phyloP scores from a whole-genome alignment of 2,329 filamentous ascomycete genomes.

The Atkinsonella texensis region DNA sequence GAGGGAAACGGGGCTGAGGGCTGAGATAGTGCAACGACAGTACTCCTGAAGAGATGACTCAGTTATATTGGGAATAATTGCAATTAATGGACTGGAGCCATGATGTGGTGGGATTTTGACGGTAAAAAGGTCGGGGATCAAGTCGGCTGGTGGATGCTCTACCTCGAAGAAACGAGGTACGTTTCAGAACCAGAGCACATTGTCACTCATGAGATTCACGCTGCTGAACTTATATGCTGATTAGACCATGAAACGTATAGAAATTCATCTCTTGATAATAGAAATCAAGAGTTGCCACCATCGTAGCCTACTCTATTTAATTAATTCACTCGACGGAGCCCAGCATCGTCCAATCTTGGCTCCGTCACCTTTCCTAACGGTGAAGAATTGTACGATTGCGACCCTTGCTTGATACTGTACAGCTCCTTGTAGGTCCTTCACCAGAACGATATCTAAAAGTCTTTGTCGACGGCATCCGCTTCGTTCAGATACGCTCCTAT shows the following conservation, averaged over 20 bases:
- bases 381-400: conserved; percentile 24
- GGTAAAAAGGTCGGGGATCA: too few relatives aligned
- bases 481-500: conserved; percentile 19
- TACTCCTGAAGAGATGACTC: background rate
- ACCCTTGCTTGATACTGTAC: conserved; percentile 22
- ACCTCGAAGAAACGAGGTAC: too few relatives aligned
- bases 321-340: background rate
- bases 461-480: conserved; percentile 23
- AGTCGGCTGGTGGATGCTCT: too few relatives aligned
- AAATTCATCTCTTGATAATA: too few relatives aligned
- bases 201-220: too few relatives aligned
- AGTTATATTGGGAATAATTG: background rate
- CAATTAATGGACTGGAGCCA: too few relatives aligned
- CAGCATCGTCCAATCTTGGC: conserved; percentile 21
- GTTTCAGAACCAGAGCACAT: too few relatives aligned
- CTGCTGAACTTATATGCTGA: too few relatives aligned
- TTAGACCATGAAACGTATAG: too few relatives aligned
- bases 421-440: conserved; percentile 22
- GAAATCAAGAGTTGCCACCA: too few relatives aligned
- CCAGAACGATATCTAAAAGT: conserved; percentile 25
- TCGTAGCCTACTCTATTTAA: too few relatives aligned
- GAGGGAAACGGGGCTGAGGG: background rate
- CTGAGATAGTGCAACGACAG: background rate
- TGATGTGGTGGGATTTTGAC: too few relatives aligned
- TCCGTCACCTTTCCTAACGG: conserved; percentile 23